These are phyloP conservation scores for Sporothrix schenckii DNA, from an alignment of 2,329 filamentous ascomycete genomes.

Conservation along the genomic window DNA sequence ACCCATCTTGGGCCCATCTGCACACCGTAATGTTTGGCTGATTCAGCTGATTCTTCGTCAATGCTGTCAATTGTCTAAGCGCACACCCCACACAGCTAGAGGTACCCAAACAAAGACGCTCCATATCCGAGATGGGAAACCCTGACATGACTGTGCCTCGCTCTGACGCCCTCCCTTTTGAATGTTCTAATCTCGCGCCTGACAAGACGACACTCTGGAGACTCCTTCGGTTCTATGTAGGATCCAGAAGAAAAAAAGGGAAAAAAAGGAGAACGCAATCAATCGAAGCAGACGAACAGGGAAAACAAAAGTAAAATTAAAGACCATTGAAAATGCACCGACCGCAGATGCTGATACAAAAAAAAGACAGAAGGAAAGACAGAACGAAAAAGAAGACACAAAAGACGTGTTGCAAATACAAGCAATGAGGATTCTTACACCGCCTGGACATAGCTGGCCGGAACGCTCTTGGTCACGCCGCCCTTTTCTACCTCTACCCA, in stretches of 20 bases:
- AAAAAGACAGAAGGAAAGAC: background rate
- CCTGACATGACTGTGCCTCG: slow-evolving; percentile 18
- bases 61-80: too few species aligned
- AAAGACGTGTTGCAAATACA: background rate
- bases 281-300: background rate
- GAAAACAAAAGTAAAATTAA: background rate
- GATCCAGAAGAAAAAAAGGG: background rate
- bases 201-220: background rate
- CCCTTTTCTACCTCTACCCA: slow-evolving; percentile 97
- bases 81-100: background rate
- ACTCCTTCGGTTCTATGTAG: slow-evolving; percentile 3
- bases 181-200: background rate
- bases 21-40: too few species aligned
- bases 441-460: slow-evolving; percentile 87
- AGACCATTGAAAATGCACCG: slow-evolving; percentile 14
- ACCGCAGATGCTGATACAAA: slow-evolving; percentile 3
- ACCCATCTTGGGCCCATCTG: too few species aligned
- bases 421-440: slow-evolving; percentile 49
- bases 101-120: background rate
- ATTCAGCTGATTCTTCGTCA: too few species aligned
- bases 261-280: background rate
- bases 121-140: slow-evolving; percentile 6
- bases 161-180: background rate
- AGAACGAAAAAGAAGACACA: background rate
- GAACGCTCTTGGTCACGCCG: slow-evolving; percentile 82